Conservation (phyloP, 768 basidiomycete species). For the Calocera viscosa region DNA sequence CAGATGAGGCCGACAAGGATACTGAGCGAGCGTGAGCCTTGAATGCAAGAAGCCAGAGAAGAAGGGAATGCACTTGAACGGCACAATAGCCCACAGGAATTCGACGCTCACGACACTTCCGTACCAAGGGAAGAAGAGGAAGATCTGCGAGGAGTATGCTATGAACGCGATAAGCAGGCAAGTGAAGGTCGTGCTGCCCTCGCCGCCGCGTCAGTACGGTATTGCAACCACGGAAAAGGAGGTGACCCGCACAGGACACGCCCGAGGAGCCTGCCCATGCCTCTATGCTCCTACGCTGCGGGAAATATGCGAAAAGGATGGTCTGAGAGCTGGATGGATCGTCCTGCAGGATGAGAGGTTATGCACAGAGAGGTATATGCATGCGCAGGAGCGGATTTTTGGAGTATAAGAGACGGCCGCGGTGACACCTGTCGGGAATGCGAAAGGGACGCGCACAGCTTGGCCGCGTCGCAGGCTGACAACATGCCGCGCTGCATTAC, state of each 20-base stretch:
- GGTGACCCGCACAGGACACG: not conserved
- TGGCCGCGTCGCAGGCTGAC: not conserved
- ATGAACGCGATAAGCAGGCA: conserved; percentile 73
- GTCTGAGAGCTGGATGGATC: not conserved
- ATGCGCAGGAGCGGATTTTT: not conserved
- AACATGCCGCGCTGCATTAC: not conserved
- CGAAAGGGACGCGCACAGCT: not conserved
- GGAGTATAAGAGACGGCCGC: no score
- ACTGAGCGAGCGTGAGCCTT: conserved; percentile 31
- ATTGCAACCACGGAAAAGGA: not conserved
- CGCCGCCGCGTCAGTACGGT: not conserved
- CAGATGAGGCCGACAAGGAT: conserved; percentile 60
- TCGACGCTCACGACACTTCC: conserved; percentile 60
- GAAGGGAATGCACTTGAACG: conserved; percentile 67
- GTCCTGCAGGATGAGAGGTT: not conserved
- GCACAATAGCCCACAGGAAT: conserved; percentile 59
- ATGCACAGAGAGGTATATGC: conserved; percentile 3
- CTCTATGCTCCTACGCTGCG: not conserved
- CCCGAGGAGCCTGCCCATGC: not conserved
- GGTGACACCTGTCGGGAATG: not conserved
- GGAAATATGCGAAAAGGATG: not conserved
- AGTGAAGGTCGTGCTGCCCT: conserved; percentile 33
- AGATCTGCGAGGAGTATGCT: conserved; percentile 76
- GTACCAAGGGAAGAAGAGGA: conserved; percentile 89
- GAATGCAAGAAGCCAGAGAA: not conserved